Conservation (phyloP, 495 filamentous ascomycete species). For the Sphaerosporella brunnea region DNA sequence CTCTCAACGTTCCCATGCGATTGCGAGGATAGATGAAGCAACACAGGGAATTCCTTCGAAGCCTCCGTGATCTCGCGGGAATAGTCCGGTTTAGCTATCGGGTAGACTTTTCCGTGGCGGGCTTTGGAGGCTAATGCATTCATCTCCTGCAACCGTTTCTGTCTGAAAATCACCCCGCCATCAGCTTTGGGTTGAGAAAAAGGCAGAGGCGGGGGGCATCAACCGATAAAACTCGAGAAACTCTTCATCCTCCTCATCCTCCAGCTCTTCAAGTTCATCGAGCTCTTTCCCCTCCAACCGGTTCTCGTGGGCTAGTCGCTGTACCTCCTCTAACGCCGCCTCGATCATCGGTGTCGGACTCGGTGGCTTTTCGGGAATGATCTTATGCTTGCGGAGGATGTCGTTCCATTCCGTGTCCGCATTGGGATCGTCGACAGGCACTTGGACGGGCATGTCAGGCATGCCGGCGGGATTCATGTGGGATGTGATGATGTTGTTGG, state of each 20-base stretch:
- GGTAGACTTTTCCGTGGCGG: slow-evolving; percentile 77
- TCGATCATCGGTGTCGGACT: slow-evolving; percentile 88
- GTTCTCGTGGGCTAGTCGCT: slow-evolving; percentile 67
- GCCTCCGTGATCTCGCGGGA: slow-evolving; percentile 80
- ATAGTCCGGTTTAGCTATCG: slow-evolving; percentile 85
- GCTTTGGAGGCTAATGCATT: slow-evolving; percentile 52
- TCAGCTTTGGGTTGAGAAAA: slow-evolving; percentile 4
- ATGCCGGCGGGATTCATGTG: slow-evolving; percentile 1
- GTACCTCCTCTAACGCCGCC: slow-evolving; percentile 75
- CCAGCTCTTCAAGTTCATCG: slow-evolving; percentile 80
- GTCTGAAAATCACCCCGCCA: slow-evolving; percentile 31
- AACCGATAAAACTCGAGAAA: slow-evolving; percentile 75
- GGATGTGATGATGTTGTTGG: too few species aligned
- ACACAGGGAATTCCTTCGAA: slow-evolving; percentile 52
- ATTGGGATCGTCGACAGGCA: slow-evolving; percentile 86
- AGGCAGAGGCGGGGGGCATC: too few species aligned
- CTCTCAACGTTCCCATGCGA: slow-evolving; percentile 66
- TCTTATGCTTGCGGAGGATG: slow-evolving; percentile 85
- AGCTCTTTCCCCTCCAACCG: slow-evolving; percentile 82
- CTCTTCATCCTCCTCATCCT: slow-evolving; percentile 73
- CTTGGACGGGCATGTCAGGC: slow-evolving; percentile 30
- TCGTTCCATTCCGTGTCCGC: slow-evolving; percentile 99
- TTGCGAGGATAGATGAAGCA: slow-evolving; percentile 72
- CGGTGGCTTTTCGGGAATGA: slow-evolving; percentile 91
- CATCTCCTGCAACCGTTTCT: slow-evolving; percentile 70